Conservation (phyloP, 2,329 filamentous ascomycete species). For the Botrytis squamosa region DNA sequence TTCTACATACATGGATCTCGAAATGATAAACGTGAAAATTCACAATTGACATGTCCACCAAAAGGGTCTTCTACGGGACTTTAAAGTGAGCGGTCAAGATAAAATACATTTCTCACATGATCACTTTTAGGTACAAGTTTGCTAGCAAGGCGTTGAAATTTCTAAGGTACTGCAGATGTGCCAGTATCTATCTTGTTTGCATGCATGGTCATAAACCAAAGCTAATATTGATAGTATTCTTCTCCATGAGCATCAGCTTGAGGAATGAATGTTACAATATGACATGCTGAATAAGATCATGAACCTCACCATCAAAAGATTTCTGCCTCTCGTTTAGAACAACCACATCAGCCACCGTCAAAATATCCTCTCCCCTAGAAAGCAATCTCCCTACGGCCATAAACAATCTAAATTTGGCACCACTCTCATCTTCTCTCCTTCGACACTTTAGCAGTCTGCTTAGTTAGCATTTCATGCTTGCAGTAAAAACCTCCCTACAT, state of each 20-base stretch:
- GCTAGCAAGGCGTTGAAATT: slow-evolving; percentile 12
- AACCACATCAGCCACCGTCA: slow-evolving; percentile 1
- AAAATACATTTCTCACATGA: background rate
- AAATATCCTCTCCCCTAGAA: slow-evolving; percentile 9
- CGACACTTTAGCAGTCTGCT: slow-evolving; percentile 9
- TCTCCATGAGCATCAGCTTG: background rate
- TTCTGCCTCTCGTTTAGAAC: background rate
- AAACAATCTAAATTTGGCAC: slow-evolving; percentile 19
- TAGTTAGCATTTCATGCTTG: slow-evolving; percentile 10
- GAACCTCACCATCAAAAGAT: slow-evolving; percentile 11
- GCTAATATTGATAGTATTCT: background rate
- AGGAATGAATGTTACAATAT: slow-evolving; percentile 1
- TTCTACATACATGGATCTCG: background rate
- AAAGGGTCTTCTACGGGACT: background rate
- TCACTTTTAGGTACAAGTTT: background rate
- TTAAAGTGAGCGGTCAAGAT: background rate
- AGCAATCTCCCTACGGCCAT: slow-evolving; percentile 15
- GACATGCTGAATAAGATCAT: background rate
- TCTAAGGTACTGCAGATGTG: slow-evolving; percentile 11
- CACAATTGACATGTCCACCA: background rate
- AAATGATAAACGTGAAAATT: background rate
- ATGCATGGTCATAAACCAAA: background rate
- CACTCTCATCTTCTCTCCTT: slow-evolving; percentile 14
- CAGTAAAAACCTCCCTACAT: slow-evolving; percentile 14
- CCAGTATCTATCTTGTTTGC: slow-evolving; percentile 8